phyloP scores from a whole-genome alignment of 768 basidiomycete species.

The Crassisporium funariophilum region DNA sequence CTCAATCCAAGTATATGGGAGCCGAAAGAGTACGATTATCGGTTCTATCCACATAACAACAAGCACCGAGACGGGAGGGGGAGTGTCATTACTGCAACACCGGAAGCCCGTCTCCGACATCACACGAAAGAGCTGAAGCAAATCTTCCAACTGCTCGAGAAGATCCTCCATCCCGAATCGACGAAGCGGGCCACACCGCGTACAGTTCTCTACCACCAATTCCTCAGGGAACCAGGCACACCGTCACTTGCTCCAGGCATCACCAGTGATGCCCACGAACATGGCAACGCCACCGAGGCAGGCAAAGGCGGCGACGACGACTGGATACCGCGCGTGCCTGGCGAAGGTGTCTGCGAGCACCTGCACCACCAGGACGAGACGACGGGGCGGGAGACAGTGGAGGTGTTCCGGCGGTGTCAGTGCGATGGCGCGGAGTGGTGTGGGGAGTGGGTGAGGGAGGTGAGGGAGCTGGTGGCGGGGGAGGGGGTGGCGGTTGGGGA shows the following conservation, averaged over 20 bases:
- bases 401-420: conserved; percentile 39
- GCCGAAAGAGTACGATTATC: conserved; percentile 50
- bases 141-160: conserved; percentile 75
- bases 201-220: conserved; percentile 76
- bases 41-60: conserved; percentile 57
- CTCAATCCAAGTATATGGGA: conserved; percentile 73
- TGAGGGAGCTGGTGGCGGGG: conserved; percentile 37
- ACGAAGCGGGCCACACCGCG: conserved; percentile 77
- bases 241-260: not conserved
- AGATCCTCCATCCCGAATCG: conserved; percentile 75
- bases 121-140: conserved; percentile 53
- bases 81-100: conserved; percentile 12
- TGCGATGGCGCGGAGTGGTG: conserved; percentile 29
- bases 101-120: conserved; percentile 39
- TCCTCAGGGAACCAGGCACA: conserved; percentile 50
- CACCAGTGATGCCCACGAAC: conserved; percentile 23
- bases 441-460: conserved; percentile 24
- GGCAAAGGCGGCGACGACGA: conserved; percentile 57
- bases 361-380: conserved; percentile 61
- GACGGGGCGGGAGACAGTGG: conserved; percentile 56
- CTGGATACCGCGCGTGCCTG: conserved; percentile 68
- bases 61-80: conserved; percentile 27
- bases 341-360: conserved; percentile 65
- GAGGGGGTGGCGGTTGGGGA: conserved; percentile 63
- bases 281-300: conserved; percentile 31